Evolutionary conservation across 805 yeast genomes (phyloP).

Genomic region (Starmerella geochares): DNA sequence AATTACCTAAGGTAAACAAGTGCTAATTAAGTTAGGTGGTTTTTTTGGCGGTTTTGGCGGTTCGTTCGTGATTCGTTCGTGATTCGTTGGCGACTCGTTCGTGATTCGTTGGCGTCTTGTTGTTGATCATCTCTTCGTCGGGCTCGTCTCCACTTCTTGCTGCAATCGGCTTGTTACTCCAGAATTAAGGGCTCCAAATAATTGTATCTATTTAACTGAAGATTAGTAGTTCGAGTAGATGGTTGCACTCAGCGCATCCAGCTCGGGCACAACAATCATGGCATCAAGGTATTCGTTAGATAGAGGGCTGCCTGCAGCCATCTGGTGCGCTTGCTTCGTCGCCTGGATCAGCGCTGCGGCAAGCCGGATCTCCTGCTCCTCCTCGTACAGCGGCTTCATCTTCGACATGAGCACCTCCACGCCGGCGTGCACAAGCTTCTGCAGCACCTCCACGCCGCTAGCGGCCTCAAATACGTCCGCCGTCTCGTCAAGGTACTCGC

Average conservation of each 20-base stretch:
- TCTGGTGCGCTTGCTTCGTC: constrained; percentile 51
- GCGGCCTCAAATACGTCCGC: constrained; percentile 37
- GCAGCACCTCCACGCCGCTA: constrained; percentile 33
- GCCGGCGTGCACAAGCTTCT: constrained; percentile 37
- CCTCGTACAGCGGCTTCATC: constrained; percentile 25
- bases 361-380: constrained; percentile 36
- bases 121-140: neutral
- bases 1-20: constrained; percentile 3
- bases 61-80: too few relatives aligned
- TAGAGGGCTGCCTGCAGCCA: constrained; percentile 39
- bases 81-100: too few relatives aligned
- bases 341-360: constrained; percentile 64
- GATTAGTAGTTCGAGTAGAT: constrained; percentile 65
- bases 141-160: too few relatives aligned
- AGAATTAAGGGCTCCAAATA: too few relatives aligned
- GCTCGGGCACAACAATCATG: constrained; percentile 47
- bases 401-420: constrained; percentile 40
- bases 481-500: constrained; percentile 38
- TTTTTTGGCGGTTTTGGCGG: too few relatives aligned
- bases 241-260: constrained; percentile 81
- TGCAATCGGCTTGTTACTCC: too few relatives aligned
- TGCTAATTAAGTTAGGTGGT: too few relatives aligned
- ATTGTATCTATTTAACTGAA: too few relatives aligned
- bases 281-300: constrained; percentile 38
- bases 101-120: too few relatives aligned